Conservation (phyloP, 257 asterid genomes). For the Forsythia suspensa region DNA sequence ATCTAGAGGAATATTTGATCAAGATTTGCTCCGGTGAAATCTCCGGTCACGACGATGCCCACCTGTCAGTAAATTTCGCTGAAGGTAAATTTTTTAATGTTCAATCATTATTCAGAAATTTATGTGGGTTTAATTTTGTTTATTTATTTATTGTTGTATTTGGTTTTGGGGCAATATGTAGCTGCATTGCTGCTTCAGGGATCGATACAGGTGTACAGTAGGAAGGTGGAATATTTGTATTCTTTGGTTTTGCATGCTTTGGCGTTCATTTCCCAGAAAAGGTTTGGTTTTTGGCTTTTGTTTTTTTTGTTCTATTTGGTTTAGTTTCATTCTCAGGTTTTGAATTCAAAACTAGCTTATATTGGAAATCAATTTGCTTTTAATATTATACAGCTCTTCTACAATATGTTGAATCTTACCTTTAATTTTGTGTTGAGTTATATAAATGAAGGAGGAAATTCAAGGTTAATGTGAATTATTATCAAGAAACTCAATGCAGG, state of each 20-base stretch:
- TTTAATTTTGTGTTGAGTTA: not conserved
- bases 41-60: constrained; percentile 46
- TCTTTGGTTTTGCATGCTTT: constrained; percentile 85
- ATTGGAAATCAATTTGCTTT: not conserved
- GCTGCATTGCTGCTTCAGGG: constrained; percentile 99
- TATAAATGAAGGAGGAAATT: not conserved
- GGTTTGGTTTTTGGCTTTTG: constrained; percentile 43
- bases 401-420: not conserved
- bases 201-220: constrained; percentile 91
- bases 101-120: not conserved
- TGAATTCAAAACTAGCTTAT: not conserved
- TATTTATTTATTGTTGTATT: not conserved
- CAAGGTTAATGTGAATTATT: not conserved
- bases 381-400: not conserved
- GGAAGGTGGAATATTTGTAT: constrained; percentile 93
- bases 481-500: not conserved
- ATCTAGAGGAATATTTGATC: constrained; percentile 77
- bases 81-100: constrained; percentile 51
- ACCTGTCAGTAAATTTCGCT: constrained; percentile 68
- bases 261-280: constrained; percentile 82
- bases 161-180: constrained; percentile 36
- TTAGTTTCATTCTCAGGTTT: constrained; percentile 2
- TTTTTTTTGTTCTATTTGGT: not conserved
- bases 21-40: constrained; percentile 88
- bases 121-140: not conserved